A percentile compares a stretch with the other conserved stretches of the same genome.
Conservation (phyloP, 2,329 filamentous ascomycete genomes). For the Botrytis hyacinthi region DNA sequence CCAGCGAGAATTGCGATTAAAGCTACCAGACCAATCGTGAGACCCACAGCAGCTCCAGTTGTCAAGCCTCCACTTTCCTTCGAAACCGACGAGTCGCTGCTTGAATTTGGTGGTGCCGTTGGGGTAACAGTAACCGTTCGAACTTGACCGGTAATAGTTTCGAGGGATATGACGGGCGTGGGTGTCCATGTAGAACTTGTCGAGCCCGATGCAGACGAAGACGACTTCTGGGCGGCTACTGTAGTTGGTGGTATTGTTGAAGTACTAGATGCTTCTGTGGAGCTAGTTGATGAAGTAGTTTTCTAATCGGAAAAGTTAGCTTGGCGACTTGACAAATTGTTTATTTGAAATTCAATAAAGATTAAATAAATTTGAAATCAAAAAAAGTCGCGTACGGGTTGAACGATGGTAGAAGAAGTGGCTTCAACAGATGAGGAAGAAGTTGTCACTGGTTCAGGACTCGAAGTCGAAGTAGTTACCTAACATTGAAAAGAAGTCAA, state of each 20-base stretch:
- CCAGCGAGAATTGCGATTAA: constrained; percentile 44
- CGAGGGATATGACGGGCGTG: constrained; percentile 42
- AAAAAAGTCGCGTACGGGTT: constrained; percentile 41
- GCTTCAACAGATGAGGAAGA: constrained; percentile 15
- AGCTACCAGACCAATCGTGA: constrained; percentile 51
- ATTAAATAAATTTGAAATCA: background rate
- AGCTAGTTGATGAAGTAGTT: constrained; percentile 4
- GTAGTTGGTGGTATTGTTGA: constrained; percentile 5
- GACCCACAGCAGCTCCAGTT: constrained; percentile 51
- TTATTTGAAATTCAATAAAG: background rate
- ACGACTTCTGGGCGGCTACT: constrained; percentile 12
- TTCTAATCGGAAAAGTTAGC: constrained; percentile 15
- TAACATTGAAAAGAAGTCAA: constrained; percentile 37
- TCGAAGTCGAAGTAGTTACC: constrained; percentile 32
- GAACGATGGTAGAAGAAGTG: constrained; percentile 7
- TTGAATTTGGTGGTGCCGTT: constrained; percentile 38
- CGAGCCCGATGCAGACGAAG: constrained; percentile 20
- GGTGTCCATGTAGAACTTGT: constrained; percentile 38
- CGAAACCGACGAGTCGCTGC: constrained; percentile 20
- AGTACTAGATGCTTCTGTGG: constrained; percentile 19
- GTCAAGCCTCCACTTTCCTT: constrained; percentile 39
- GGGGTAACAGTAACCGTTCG: constrained; percentile 56
- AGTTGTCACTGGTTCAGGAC: constrained; percentile 15
- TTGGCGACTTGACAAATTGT: background rate
- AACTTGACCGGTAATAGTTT: constrained; percentile 57